These are phyloP conservation scores for Backusella circina DNA, from an alignment of 192 early-diverging fungal genomes.

Conservation along the genomic window DNA sequence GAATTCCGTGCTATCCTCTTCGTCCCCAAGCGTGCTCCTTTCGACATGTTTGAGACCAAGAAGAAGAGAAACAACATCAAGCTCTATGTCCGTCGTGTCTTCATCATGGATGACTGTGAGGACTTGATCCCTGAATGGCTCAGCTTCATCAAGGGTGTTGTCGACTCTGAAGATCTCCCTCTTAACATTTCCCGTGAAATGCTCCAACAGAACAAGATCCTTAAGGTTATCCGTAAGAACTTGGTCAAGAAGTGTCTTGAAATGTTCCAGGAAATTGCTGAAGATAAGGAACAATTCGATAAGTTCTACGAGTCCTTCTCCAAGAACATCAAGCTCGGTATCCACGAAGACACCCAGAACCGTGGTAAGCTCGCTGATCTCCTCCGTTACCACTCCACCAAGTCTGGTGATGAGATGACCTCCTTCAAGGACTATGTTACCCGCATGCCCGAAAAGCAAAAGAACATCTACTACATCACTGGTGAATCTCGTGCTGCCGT, in stretches of 20 bases:
- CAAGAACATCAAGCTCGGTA: slow-evolving; percentile 99
- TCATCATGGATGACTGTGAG: slow-evolving; percentile 99
- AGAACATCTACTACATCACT: slow-evolving; percentile 99
- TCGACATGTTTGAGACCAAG: slow-evolving; percentile 97
- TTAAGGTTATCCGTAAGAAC: slow-evolving; percentile 99
- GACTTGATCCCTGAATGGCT: slow-evolving; percentile 99
- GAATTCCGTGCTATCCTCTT: slow-evolving; percentile 99
- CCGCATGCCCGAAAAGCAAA: slow-evolving; percentile 99
- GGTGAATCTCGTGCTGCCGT: slow-evolving; percentile 91
- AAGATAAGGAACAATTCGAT: slow-evolving; percentile 98
- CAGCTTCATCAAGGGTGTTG: slow-evolving; percentile 99
- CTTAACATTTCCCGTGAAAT: slow-evolving; percentile 99
- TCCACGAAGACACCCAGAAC: slow-evolving; percentile 98
- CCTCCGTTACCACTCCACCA: slow-evolving; percentile 98
- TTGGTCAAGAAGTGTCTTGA: slow-evolving; percentile 99
- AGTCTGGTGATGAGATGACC: slow-evolving; percentile 96
- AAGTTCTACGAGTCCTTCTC: slow-evolving; percentile 99
- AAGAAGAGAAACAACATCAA: slow-evolving; percentile 99
- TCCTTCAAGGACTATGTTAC: slow-evolving; percentile 99
- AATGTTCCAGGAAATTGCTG: slow-evolving; percentile 94
- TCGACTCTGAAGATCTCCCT: slow-evolving; percentile 99
- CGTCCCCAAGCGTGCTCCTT: slow-evolving; percentile 94
- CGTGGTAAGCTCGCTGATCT: slow-evolving; percentile 95
- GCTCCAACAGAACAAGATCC: slow-evolving; percentile 99
- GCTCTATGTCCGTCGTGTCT: slow-evolving; percentile 99